phyloP scores from a whole-genome alignment of 2,329 filamentous ascomycete species.

The Cercospora sojina region DNA sequence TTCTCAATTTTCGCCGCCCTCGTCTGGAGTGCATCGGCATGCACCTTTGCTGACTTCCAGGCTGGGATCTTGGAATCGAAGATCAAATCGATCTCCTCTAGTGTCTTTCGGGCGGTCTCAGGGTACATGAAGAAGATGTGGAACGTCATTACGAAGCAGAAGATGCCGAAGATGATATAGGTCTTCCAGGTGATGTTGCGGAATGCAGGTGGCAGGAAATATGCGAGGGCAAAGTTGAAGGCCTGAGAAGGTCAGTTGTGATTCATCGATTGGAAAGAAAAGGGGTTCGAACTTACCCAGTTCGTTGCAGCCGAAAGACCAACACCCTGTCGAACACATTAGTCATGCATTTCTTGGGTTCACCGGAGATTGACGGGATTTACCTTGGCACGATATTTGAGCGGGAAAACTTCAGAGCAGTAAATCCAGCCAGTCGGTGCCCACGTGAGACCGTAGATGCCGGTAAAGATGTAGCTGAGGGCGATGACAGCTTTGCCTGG shows the following conservation, averaged over 20 bases:
- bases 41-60: constrained; percentile 32
- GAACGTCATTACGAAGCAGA: constrained; percentile 62
- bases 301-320: constrained; percentile 56
- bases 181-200: constrained; percentile 58
- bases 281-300: constrained; percentile 38
- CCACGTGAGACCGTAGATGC: constrained; percentile 62
- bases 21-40: constrained; percentile 19
- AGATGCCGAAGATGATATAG: constrained; percentile 67
- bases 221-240: constrained; percentile 51
- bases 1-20: constrained; percentile 21
- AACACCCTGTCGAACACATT: constrained; percentile 46
- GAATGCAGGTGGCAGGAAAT: constrained; percentile 59
- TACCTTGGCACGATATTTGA: constrained; percentile 56
- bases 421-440: constrained; percentile 66
- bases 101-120: constrained; percentile 38
- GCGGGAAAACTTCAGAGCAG: constrained; percentile 62
- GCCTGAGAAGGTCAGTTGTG: not conserved
- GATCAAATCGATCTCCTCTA: constrained; percentile 42
- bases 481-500: constrained; percentile 63
- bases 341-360: not conserved
- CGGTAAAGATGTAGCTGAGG: constrained; percentile 63
- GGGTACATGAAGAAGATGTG: constrained; percentile 44
- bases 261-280: not conserved
- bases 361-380: not conserved
- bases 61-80: constrained; percentile 35